Evolutionary conservation across 306 rosid species (phyloP), one percentile per base, ranked within the genome.

Genomic region (Rubus parviflorus): DNA sequence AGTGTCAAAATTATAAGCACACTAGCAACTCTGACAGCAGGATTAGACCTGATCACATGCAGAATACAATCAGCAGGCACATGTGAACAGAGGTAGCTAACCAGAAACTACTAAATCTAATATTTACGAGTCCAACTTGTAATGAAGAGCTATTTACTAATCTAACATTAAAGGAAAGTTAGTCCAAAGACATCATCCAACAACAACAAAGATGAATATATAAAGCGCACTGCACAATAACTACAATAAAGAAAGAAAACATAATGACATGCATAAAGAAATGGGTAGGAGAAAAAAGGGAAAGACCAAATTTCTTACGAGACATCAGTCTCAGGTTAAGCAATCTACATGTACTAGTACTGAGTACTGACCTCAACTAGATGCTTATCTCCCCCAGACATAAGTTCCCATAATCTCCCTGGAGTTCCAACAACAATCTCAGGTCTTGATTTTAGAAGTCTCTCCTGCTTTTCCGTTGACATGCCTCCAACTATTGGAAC

Each of bases 361-460:
- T 83, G 75, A 77, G 48, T 49, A 74, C 83, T 83, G 76, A 89
- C 99, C 95, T 95, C 97, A 45, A 86, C 89, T 14, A 92, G 91
- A 87, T 95, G 97, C 62, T 68, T 86, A 64, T 90, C 97, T 76
- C 99, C 97, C 42, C 88, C 85, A 51, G 97, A 92, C 92, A 90
- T 90, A 79, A 92, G 96, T 79, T 92, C 97, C 99, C 99, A 92
- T 68, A 95, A 87, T 85, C 99, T 87, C 78, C 99, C 99, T 4
- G 99, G 99, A 80, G 97, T 95, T 47, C 96, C 97, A 19, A 95
- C 97, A 84, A 95, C 70, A 87, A 95, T 84, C 91, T 92, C 97
- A 66, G 99, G 97, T 83, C 87, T 90, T 68, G 74, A 72, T 81
- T 81, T 90, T 68, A 95, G 82, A 78, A 90, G 96, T 79, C 99